Base-by-base conservation (phyloP, 805 yeast species). In the Kodamaea nitidulidarum region DNA sequence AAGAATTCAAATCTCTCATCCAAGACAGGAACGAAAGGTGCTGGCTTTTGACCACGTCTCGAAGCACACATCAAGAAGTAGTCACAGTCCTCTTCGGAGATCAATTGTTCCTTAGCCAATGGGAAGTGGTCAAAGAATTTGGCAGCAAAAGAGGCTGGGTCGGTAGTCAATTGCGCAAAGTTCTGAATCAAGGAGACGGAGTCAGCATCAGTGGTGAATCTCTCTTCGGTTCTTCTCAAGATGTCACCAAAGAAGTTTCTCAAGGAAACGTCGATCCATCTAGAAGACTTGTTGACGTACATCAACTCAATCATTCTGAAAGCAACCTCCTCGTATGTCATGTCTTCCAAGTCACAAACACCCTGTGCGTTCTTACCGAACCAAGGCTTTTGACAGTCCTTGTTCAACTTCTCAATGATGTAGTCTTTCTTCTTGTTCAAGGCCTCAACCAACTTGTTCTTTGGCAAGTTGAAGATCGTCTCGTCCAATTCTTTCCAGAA, bases 311-410 rank as follows among this genome's bases (percentile, higher is more conserved):
- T 82, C 54, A 86, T 71, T 67, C 98, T 83, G 56, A 76, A 64
- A 30, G 95, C 84, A 56, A 93, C 88, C 70, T 93, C 95, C 57
- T 81, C 79, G 64, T 93, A 93, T 18, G 98, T 91, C 96, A 93
- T 88, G 50, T 88, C 96, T 58, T 84, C 87, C 50, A 93, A 67
- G 63, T 95, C 98, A 61, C 91, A 88, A 37, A 81, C 85, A 58
- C 88, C 88, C 21, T 81, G 72, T 27, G 83, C 66, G 52, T 83
- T 82, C 52, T 72, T 74, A 52, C 95, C 95, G 58, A 93, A 93
- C 98, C 98, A 93, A 37, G 96, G 95, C 70, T 93, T 93, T 71
- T 90, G 98, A 78, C 76, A 90, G 65, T 93, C 98, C 51, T 88
- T 86, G 65, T 93, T 91, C 65, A 93, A 78, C 55, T 80, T 84